phyloP scores from a whole-genome alignment of 2,329 filamentous ascomycete genomes.

The Plenodomus lindquistii region DNA sequence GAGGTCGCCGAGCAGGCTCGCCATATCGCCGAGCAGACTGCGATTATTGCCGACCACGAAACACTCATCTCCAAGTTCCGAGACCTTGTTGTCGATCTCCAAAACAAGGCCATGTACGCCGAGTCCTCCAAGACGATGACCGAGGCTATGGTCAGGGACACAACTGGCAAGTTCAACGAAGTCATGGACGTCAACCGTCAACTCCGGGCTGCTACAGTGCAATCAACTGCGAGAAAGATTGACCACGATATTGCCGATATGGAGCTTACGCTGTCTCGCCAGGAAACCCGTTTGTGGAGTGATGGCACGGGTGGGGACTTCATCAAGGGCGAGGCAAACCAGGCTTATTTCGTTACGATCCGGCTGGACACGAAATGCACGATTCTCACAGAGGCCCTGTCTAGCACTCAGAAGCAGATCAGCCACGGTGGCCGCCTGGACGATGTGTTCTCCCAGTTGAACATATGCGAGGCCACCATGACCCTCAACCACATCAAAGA shows the following conservation, averaged over 20 bases:
- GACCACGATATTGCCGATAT: constrained; percentile 91
- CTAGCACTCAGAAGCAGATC: constrained; percentile 58
- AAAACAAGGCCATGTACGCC: constrained; percentile 88
- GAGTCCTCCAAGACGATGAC: constrained; percentile 89
- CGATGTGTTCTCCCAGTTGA: constrained; percentile 69
- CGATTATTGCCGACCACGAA: constrained; percentile 82
- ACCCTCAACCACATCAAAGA: constrained; percentile 82
- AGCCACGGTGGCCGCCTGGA: constrained; percentile 72
- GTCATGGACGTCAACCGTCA: constrained; percentile 98
- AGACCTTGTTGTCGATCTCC: constrained; percentile 82
- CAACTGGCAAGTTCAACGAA: constrained; percentile 83
- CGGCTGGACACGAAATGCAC: constrained; percentile 82
- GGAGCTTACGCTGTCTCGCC: constrained; percentile 69
- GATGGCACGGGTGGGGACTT: constrained; percentile 61
- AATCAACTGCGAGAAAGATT: constrained; percentile 92
- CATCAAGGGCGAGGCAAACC: constrained; percentile 79
- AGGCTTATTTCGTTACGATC: constrained; percentile 85
- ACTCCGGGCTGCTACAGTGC: constrained; percentile 84
- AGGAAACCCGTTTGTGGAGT: constrained; percentile 58
- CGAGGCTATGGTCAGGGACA: constrained; percentile 88
- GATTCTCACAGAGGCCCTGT: constrained; percentile 16
- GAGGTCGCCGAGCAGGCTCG: constrained; percentile 81
- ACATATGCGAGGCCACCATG: constrained; percentile 73
- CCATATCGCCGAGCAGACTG: constrained; percentile 74
- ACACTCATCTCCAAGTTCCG: constrained; percentile 88